Conservation (phyloP, 176 grass and related monocot species). For the Musa itinerans region DNA sequence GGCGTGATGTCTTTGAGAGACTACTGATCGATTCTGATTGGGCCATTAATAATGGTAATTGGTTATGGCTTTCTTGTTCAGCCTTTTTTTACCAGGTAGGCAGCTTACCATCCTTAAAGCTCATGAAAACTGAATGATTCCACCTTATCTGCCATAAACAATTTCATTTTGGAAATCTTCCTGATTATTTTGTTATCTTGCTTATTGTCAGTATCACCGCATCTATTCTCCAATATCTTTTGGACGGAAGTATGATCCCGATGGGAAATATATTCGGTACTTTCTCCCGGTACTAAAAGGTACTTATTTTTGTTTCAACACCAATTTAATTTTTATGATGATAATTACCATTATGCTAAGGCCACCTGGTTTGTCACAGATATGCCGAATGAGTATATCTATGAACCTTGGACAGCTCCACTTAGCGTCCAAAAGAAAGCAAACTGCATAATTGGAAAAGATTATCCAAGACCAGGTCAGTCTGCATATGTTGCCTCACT, state of each 20-base stretch:
- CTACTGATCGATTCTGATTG: conserved; percentile 85
- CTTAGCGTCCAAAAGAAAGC: conserved; percentile 75
- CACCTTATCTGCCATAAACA: not conserved
- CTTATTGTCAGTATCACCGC: conserved; percentile 48
- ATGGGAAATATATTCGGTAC: conserved; percentile 73
- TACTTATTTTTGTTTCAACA: conserved; percentile 22
- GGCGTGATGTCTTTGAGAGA: conserved; percentile 80
- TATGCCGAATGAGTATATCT: conserved; percentile 90
- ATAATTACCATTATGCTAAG: not conserved
- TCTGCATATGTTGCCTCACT: not conserved
- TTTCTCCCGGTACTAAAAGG: conserved; percentile 83
- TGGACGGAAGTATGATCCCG: conserved; percentile 86
- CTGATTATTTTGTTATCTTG: conserved; percentile 1
- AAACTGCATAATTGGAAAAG: conserved; percentile 70
- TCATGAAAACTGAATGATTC: not conserved
- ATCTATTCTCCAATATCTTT: conserved; percentile 90
- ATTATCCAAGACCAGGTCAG: conserved; percentile 83
- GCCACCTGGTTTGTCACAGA: conserved; percentile 28
- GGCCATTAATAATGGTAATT: conserved; percentile 90
- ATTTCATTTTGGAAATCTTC: not conserved
- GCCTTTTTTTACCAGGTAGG: conserved; percentile 86
- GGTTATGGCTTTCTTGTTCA: conserved; percentile 93
- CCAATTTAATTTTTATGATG: not conserved
- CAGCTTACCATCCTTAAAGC: too few species aligned
- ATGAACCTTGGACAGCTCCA: conserved; percentile 88